Evolutionary conservation across 306 rosid genomes (phyloP), one percentile per base, ranked within the genome.

Genomic region (Rosa multiflora): DNA sequence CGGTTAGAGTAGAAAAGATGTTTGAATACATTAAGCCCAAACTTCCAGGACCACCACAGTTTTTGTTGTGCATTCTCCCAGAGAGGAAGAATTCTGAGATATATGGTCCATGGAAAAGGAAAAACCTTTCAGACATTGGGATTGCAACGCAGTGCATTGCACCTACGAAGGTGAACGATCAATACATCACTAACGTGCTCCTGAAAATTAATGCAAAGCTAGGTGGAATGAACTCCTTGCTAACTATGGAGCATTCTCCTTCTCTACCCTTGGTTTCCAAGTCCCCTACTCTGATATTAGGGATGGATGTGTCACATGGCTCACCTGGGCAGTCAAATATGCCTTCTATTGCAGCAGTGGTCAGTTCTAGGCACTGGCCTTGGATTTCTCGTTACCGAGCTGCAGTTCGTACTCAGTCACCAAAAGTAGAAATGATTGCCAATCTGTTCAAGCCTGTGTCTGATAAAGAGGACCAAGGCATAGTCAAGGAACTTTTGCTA

Each of bases 301-400:
- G 91, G 3, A 86, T 88, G 85, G 85, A 86, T 67, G 91, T 88
- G 55, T 86, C 89, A 42, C 91, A 88, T 55, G 91, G 89, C 61
- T 79, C 91, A 49, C 83, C 89, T 5, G 85, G 85, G 61, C 73
- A 72, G 26, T 78, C 85, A 6, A 80, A 80, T 55, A 73, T 73
- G 6, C 88, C 89, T 2, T 88, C 92, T 35, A 78, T 88, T 56
- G 92, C 88, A 46, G 89, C 88, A 78, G 92, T 90, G 20, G 98
- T 92, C 49, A 91, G 99, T 77, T 95, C 99, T 15, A 82, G 96
- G 73, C 78, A 90, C 17, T 95, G 98, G 99, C 99, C 99, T 32
- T 82, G 82, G 67, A 89, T 95, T 68, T 95, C 99, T 3, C 91
- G 88, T 26, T 95, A 95, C 39, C 84, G 96, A 77, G 99, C 99